Percentiles rank a stretch among this genome's conserved stretches.
phyloP scores from a whole-genome alignment of 2,329 filamentous ascomycete genomes.

The Microthyrium microscopicum region DNA sequence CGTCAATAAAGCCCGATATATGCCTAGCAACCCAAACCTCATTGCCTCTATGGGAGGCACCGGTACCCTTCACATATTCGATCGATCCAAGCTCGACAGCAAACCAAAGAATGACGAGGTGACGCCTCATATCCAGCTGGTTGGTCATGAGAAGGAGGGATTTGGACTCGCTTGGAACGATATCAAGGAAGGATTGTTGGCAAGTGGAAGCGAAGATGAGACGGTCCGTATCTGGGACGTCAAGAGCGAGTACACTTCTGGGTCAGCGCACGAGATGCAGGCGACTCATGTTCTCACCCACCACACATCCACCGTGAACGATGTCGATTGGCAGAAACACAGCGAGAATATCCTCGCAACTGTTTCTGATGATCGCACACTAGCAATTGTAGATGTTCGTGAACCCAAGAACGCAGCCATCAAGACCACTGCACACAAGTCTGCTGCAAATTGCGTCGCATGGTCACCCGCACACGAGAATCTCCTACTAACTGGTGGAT shows the following conservation, averaged over 20 bases:
- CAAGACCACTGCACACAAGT: conserved; percentile 58
- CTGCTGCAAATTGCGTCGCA: conserved; percentile 89
- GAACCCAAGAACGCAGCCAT: conserved; percentile 44
- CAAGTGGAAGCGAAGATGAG: conserved; percentile 79
- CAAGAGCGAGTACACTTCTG: neutral
- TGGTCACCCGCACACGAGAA: conserved; percentile 90
- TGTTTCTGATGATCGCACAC: conserved; percentile 85
- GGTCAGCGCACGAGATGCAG: neutral
- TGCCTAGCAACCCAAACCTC: conserved; percentile 92
- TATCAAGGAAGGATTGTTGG: conserved; percentile 62
- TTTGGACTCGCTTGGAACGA: conserved; percentile 91
- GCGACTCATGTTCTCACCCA: conserved; percentile 51
- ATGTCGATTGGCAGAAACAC: conserved; percentile 86
- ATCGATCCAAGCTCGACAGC: conserved; percentile 82
- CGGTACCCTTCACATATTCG: conserved; percentile 79
- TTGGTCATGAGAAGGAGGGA: conserved; percentile 75
- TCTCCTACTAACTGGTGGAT: conserved; percentile 79
- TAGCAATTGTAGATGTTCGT: conserved; percentile 83
- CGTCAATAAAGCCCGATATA: conserved; percentile 96
- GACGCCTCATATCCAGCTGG: conserved; percentile 67
- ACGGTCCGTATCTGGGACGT: conserved; percentile 76
- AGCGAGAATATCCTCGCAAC: conserved; percentile 69
- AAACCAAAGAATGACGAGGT: conserved; percentile 52
- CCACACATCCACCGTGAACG: conserved; percentile 84
- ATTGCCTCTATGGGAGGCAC: conserved; percentile 87